Base-by-base conservation (phyloP, 192 early-diverging fungal species). In the Dissophora globulifera region DNA sequence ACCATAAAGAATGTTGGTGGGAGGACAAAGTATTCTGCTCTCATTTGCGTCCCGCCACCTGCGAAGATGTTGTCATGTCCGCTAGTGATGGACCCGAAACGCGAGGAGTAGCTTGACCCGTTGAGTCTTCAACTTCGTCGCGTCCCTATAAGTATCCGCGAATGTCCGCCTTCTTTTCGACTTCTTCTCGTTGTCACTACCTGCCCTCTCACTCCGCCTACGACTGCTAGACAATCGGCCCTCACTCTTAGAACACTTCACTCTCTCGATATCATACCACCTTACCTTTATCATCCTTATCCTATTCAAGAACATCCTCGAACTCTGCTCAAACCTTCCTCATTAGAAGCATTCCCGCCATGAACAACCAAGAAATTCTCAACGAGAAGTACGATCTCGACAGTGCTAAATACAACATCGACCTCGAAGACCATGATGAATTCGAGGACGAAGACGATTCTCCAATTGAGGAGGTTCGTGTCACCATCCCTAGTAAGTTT, bases 401-500 rank as follows among this genome's bases (percentile, higher is more conserved):
- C 35, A 38, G 35, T 38, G 35, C 35, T 9, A 38, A 38, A 38
- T 38, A 38, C 35, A 38, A 38, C 35, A 38, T 38, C 35, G 15
- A 54, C 27, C 58, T 50, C 30, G 64, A 62, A 15, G 56, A 48
- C n/a, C 29, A 59, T 26, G 50, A 60, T 31, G 33, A 17, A n/a
- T 31, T 58, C 0, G 22, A 56, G 2, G 71, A 68, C 12, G 67
- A 78, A 31, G 66, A 78, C 41, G 58, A 81, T 22, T 81, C 80
- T 3, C 74, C 74, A n/a, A 78, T 81, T 26, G 80, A 81, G 59
- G 80, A 81, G 67, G 72, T 81, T 26, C 72, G 72, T 43, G 68
- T 66, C 20, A 66, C 76, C 23, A 57, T 81, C 32, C 62, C 80
- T 40, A 75, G 81, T 82, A 75, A 54, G 57, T 38, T 23, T 3